A percentile compares a stretch with the other conserved stretches of the same genome.
These are phyloP conservation scores for Rhazya stricta DNA, from an alignment of 257 asterid species.

Conservation along the genomic window DNA sequence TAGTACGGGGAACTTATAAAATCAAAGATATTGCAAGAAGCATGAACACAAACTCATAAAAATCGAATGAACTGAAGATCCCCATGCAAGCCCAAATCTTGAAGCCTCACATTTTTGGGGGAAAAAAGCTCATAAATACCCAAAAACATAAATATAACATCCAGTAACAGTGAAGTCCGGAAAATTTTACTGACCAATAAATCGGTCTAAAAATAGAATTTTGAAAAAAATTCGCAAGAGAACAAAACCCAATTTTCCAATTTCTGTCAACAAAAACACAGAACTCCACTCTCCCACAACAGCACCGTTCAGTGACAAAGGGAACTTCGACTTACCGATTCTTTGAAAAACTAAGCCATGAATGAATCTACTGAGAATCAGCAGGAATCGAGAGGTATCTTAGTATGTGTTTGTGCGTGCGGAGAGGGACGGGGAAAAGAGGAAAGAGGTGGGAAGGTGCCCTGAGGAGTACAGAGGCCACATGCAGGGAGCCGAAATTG, in stretches of 20 bases:
- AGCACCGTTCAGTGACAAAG: not conserved
- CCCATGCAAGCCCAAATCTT: not conserved
- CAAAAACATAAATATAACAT: slow-evolving; percentile 2
- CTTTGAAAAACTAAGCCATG: not conserved
- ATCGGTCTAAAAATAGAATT: not conserved
- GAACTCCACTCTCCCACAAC: not conserved
- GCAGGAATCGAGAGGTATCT: slow-evolving; percentile 1
- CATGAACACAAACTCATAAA: not conserved
- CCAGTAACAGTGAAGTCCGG: not conserved
- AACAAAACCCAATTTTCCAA: slow-evolving; percentile 3
- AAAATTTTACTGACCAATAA: not conserved
- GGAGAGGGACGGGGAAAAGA: not conserved
- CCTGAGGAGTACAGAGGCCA: slow-evolving; percentile 28
- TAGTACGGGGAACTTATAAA: not conserved
- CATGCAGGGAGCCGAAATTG: slow-evolving; percentile 26
- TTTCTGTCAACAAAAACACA: not conserved
- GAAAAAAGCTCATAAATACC: not conserved
- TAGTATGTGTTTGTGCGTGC: not conserved
- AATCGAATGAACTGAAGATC: not conserved
- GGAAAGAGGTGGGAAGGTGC: slow-evolving; percentile 18
- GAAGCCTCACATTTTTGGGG: not conserved
- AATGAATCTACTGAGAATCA: slow-evolving; percentile 1
- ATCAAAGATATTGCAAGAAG: not conserved
- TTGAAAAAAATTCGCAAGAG: not conserved
- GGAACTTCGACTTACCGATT: slow-evolving; percentile 12